A percentile compares a stretch with the other conserved stretches of the same genome.
These are phyloP conservation scores for Antrodiella citrinella DNA, from an alignment of 768 basidiomycete genomes.

Conservation along the genomic window DNA sequence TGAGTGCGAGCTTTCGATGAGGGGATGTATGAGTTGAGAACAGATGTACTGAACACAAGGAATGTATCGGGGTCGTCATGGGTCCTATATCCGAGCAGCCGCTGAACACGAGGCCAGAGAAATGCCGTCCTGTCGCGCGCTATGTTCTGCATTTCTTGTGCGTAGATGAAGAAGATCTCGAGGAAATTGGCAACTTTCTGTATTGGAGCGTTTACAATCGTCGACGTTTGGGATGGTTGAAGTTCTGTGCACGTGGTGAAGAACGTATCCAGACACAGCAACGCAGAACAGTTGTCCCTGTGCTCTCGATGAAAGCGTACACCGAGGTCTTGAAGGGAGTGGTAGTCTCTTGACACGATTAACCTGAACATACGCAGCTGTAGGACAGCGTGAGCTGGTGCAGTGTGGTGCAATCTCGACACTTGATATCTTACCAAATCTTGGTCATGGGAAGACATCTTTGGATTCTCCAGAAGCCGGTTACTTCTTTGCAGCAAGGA, in stretches of 20 bases:
- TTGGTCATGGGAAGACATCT: no score
- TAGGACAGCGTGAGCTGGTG: no score
- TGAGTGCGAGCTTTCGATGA: background rate
- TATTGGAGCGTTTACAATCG: no score
- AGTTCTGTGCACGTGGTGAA: constrained; percentile 25
- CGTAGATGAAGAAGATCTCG: constrained; percentile 28
- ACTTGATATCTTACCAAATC: no score
- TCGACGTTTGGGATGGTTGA: no score
- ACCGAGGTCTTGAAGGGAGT: constrained; percentile 26
- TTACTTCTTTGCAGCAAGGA: no score
- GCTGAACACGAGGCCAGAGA: constrained; percentile 16
- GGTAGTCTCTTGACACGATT: constrained; percentile 18
- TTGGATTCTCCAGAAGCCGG: no score
- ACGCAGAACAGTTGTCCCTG: constrained; percentile 21
- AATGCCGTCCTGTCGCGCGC: constrained; percentile 21
- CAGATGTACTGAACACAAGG: constrained; percentile 7
- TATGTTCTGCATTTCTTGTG: constrained; percentile 23
- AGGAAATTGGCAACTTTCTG: constrained; percentile 23
- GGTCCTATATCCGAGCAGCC: constrained; percentile 28
- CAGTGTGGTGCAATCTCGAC: no score
- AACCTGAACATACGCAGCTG: background rate
- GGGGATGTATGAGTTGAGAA: background rate
- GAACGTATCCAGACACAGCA: constrained; percentile 36
- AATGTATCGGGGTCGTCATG: constrained; percentile 20
- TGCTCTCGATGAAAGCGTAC: constrained; percentile 18